These are phyloP conservation scores for Annulohypoxylon stygium DNA, from an alignment of 495 filamentous ascomycete genomes.

Conservation along the genomic window DNA sequence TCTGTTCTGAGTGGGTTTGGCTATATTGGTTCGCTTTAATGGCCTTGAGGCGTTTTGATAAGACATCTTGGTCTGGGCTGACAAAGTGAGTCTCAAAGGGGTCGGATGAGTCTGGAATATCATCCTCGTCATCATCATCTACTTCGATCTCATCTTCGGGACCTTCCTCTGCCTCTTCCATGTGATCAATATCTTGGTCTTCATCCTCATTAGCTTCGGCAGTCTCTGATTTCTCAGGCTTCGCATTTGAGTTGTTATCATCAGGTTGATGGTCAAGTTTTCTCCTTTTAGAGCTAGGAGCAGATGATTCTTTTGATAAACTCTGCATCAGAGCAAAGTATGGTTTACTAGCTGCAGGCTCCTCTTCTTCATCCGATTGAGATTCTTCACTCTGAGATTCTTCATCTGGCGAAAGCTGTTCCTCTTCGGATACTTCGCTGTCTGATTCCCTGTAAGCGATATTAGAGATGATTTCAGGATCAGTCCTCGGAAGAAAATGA, in stretches of 20 bases:
- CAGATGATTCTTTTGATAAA: slow-evolving; percentile 66
- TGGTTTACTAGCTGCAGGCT: slow-evolving; percentile 56
- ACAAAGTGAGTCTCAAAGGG: slow-evolving; percentile 87
- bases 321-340: slow-evolving; percentile 78
- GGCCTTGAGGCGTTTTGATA: slow-evolving; percentile 63
- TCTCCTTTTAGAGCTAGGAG: slow-evolving; percentile 73
- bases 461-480: slow-evolving; percentile 32
- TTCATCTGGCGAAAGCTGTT: slow-evolving; percentile 53
- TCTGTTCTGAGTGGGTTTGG: slow-evolving; percentile 59
- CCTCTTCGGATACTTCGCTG: slow-evolving; percentile 60
- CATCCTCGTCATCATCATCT: slow-evolving; percentile 62
- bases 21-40: slow-evolving; percentile 74
- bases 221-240: slow-evolving; percentile 42
- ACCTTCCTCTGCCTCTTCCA: slow-evolving; percentile 64
- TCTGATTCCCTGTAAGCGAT: slow-evolving; percentile 51
- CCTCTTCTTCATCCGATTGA: slow-evolving; percentile 58
- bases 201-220: slow-evolving; percentile 42
- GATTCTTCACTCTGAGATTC: slow-evolving; percentile 57
- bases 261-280: slow-evolving; percentile 66
- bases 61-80: slow-evolving; percentile 67
- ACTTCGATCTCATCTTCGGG: slow-evolving; percentile 53
- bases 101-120: slow-evolving; percentile 70
- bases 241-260: slow-evolving; percentile 44
- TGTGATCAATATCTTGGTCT: slow-evolving; percentile 59
- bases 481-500: neutral